These are phyloP conservation scores for Cinnamomum chago DNA, from an alignment of 164 flowering plant species.

Conservation along the genomic window DNA sequence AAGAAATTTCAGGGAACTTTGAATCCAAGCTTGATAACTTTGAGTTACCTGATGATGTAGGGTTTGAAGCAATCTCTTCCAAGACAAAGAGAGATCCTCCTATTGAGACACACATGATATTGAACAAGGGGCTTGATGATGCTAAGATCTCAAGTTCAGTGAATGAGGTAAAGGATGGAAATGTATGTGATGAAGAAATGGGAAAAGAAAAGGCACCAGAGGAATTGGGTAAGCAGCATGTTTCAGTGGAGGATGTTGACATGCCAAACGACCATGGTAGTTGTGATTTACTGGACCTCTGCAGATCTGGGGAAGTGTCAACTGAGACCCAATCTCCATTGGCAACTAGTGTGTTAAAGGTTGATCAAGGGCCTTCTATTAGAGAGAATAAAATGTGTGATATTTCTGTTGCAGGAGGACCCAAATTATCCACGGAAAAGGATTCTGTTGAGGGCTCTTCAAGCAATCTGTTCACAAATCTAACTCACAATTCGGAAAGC, in stretches of 20 bases:
- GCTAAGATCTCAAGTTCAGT: constrained; percentile 17
- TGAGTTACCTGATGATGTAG: constrained; percentile 14
- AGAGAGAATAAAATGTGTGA: constrained; percentile 27
- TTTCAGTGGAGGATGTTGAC: constrained; percentile 22
- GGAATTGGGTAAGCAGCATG: constrained; percentile 13
- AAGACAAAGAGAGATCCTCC: background rate
- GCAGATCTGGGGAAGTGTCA: constrained; percentile 53
- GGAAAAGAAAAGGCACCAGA: constrained; percentile 26
- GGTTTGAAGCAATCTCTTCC: background rate
- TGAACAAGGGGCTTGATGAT: constrained; percentile 23
- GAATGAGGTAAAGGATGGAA: constrained; percentile 24
- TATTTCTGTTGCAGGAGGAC: constrained; percentile 8
- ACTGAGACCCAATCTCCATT: constrained; percentile 58
- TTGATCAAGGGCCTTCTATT: constrained; percentile 14
- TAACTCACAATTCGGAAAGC: constrained; percentile 12
- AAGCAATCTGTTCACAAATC: background rate
- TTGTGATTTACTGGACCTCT: constrained; percentile 40
- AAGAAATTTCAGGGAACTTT: constrained; percentile 24
- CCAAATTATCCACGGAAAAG: constrained; percentile 21
- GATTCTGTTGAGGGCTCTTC: constrained; percentile 10
- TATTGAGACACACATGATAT: background rate
- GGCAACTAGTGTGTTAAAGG: constrained; percentile 28
- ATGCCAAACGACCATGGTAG: constrained; percentile 16
- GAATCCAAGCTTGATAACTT: constrained; percentile 31
- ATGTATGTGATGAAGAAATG: constrained; percentile 18